Evolutionary conservation across 2,329 filamentous ascomycete genomes (phyloP).

Genomic region (Thielaviopsis ethacetica): DNA sequence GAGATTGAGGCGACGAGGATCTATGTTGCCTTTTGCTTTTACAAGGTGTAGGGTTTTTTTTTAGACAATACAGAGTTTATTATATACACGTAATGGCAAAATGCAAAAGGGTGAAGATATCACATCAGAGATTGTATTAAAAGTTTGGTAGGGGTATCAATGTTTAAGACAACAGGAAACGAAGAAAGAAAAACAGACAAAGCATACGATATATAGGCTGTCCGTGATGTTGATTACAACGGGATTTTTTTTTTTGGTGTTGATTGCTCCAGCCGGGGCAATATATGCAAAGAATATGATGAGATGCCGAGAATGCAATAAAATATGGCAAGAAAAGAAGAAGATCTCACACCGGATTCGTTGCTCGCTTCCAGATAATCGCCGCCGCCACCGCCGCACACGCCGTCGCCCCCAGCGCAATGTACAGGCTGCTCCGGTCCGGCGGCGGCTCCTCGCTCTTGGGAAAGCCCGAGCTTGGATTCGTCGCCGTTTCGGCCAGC

Average conservation of each 20-base stretch:
- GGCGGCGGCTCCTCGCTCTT: conserved; percentile 74
- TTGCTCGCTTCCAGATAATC: conserved; percentile 48
- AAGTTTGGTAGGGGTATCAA: background rate
- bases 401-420: conserved; percentile 60
- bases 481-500: conserved; percentile 80
- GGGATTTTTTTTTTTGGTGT: background rate
- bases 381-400: conserved; percentile 46
- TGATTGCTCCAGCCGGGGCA: background rate
- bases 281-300: background rate
- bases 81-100: background rate
- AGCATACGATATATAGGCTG: background rate
- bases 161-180: background rate
- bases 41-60: conserved; percentile 52
- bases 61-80: background rate
- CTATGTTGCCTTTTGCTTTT: conserved; percentile 92
- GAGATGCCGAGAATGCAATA: background rate
- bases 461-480: conserved; percentile 75
- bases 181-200: too few relatives aligned
- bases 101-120: background rate
- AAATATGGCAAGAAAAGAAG: too few relatives aligned
- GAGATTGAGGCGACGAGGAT: conserved; percentile 89
- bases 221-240: background rate
- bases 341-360: conserved; percentile 25
- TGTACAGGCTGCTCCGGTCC: conserved; percentile 71
- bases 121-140: background rate